Conservation (phyloP, 306 rosid species). For the Styphnolobium japonicum region DNA sequence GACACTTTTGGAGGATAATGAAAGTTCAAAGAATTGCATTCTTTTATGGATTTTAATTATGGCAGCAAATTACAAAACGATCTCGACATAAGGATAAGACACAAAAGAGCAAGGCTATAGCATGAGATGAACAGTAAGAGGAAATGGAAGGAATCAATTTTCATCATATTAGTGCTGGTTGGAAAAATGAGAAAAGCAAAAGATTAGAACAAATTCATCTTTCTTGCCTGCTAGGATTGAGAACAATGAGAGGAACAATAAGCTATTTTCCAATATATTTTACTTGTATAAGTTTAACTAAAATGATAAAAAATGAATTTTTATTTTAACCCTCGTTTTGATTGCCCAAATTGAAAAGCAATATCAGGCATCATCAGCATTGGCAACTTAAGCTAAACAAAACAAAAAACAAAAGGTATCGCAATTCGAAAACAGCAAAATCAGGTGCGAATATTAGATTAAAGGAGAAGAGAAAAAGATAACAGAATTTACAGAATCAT, state of each 20-base stretch:
- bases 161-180: not conserved
- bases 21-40: not conserved
- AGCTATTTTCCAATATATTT: not conserved
- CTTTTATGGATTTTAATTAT: not conserved
- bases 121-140: not conserved
- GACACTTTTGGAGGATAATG: not conserved
- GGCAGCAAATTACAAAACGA: not conserved
- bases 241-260: not conserved
- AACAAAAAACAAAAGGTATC: not conserved
- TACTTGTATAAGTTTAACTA: not conserved
- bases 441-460: not conserved
- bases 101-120: not conserved
- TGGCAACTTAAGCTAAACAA: not conserved
- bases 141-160: not conserved
- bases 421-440: not conserved
- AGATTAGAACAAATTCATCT: not conserved
- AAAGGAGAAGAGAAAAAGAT: not conserved
- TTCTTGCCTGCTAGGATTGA: not conserved
- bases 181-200: not conserved
- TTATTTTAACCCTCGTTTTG: not conserved
- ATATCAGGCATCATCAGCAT: not conserved
- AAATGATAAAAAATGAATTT: not conserved
- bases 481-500: conserved; percentile 61
- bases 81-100: not conserved
- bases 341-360: not conserved